Base-by-base conservation (phyloP, 148 eudicot species). In the Chenopodium formosanum region DNA sequence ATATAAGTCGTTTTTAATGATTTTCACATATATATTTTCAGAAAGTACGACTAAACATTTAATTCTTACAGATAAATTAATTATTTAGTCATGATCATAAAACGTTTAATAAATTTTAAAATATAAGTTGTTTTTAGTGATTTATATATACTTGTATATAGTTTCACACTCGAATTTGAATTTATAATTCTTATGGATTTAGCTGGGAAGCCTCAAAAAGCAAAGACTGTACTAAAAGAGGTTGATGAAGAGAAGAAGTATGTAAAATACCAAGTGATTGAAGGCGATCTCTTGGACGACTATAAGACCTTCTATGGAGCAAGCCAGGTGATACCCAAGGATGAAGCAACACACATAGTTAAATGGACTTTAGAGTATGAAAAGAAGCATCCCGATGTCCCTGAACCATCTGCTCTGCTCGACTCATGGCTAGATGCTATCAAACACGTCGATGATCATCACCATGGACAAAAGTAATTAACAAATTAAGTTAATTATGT, bases 281-380 rank as follows among this genome's bases (percentile, higher is more conserved):
- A 74, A 56, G 82, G 85, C 4, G 75, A 79, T 20, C 31, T 83
- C 0, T 10, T 78, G 32, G 50, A 79, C 2, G 75, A 83, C 0
- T 83, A 83, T 56, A 83, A 83, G 74, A 78, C 40, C 25, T 52
- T 83, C 1, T 47, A 23, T 19, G 82, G 70, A 9, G 79, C 50
- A 73, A 66, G 69, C 29, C 85, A 83, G 34, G 85, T 83, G 34
- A 83, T 67, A 65, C 79, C 85, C 0, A 83, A 79, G 20, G 48
- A 73, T 20, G 3, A 7, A 13, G 50, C 68, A 11, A 74, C 13
- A 0, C 4, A 82, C 65, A 40, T 83, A 0, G 79, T 60, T 0
- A 74, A 27, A 16, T 83, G 76, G 82, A 56, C 46, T 1, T 25
- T 79, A 0, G 85, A 83, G 60, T 83, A 83, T 22, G 85, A 79